Base-by-base conservation (phyloP, 2,329 filamentous ascomycete genomes). In the Apiospora malaysiana region DNA sequence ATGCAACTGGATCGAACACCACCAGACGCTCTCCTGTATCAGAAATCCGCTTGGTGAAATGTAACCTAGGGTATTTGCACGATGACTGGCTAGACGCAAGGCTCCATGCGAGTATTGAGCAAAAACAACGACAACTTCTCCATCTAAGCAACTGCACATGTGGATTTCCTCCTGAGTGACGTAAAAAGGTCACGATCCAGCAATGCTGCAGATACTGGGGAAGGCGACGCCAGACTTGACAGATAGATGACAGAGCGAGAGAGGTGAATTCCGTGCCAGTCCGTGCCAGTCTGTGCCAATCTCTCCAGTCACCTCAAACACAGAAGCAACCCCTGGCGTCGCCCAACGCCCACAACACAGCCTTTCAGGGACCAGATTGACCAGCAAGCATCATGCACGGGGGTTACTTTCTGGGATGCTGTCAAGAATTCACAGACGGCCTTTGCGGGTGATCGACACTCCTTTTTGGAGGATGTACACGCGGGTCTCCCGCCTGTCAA, bases 301-400 rank as follows among this genome's bases (percentile, higher is more conserved):
- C n/a, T n/a, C n/a, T n/a, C n/a, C 56, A 21, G 56, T 21, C 56
- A 63, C 18, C 32, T 63, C 56, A 63, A 63, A 63, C 56, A 40
- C 56, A 8, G 47, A 9, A 32, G 42, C 4, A 40, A 18, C 56
- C 56, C 32, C 56, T 63, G 56, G 18, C 27, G 32, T n/a, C 32
- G 27, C 32, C 8, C 9, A 23, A 59, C 56, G 32, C 56, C 56
- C 27, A 40, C 56, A 40, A 21, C 51, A 59, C 51, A 59, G 51
- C 27, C 27, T n/a, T 63, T 40, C 56, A 63, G 18, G 32, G 56
- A 40, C 56, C 51, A 59, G n/a, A 40, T 40, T 40, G 56, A 5
- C 56, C 9, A 63, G 56, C 56, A 63, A 40, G 40, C 56, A 40
- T 40, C 56, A 63, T 63, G 56, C 49, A 23, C 49, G 16, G 49